phyloP scores from a whole-genome alignment of 2,329 filamentous ascomycete genomes.

The Pseudocercospora musae region DNA sequence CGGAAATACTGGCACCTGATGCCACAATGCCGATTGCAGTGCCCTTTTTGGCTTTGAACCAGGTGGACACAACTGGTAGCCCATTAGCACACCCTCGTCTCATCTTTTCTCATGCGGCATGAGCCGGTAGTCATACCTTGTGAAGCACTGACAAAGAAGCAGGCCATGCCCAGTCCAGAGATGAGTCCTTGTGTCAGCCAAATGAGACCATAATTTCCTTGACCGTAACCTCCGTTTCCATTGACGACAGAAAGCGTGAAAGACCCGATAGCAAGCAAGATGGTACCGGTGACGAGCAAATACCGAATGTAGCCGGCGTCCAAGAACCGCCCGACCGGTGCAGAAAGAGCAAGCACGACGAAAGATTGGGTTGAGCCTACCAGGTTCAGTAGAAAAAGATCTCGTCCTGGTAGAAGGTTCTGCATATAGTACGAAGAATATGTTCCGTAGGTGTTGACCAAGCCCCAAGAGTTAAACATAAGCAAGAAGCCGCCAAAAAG shows the following conservation, averaged over 20 bases:
- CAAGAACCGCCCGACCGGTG: constrained; percentile 47
- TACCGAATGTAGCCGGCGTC: constrained; percentile 45
- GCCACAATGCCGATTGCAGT: constrained; percentile 51
- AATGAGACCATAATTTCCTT: constrained; percentile 43
- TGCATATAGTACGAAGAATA: constrained; percentile 50
- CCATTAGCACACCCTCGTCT: not conserved
- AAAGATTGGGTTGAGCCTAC: constrained; percentile 49
- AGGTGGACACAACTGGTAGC: constrained; percentile 46
- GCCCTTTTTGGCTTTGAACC: constrained; percentile 48
- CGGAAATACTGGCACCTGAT: constrained; percentile 47
- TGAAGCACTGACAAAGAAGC: constrained; percentile 51
- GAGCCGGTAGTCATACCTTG: constrained; percentile 38
- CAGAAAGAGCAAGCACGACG: constrained; percentile 46
- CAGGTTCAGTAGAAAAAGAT: constrained; percentile 45
- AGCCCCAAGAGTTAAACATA: constrained; percentile 41
- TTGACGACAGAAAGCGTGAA: constrained; percentile 45
- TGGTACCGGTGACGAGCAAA: constrained; percentile 42
- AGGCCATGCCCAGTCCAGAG: constrained; percentile 50
- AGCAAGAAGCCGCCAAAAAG: constrained; percentile 50
- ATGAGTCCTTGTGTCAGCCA: constrained; percentile 49
- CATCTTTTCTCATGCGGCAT: not conserved
- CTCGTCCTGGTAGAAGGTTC: constrained; percentile 40
- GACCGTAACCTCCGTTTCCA: constrained; percentile 35
- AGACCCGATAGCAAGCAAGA: constrained; percentile 44
- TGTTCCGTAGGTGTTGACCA: constrained; percentile 51